Conservation (phyloP, 805 yeast genomes). For the Candida awuae region DNA sequence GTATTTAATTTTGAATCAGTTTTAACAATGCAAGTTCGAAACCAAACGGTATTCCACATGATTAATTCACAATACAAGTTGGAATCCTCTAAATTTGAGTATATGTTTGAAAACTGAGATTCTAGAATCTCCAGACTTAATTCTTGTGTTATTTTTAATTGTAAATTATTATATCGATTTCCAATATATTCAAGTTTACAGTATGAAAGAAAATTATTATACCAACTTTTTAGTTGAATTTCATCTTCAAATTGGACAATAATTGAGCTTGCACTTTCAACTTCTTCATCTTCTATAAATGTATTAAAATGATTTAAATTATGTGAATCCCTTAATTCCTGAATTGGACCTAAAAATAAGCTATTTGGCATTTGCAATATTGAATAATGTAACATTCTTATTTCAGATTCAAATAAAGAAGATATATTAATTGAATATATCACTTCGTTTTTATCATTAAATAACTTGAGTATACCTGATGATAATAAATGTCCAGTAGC, state of each 20-base stretch:
- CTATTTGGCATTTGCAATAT: constrained; percentile 52
- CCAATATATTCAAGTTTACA: not conserved
- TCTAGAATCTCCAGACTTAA: constrained; percentile 57
- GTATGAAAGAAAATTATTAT: not conserved
- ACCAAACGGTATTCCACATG: constrained; percentile 71
- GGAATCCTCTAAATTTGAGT: constrained; percentile 1
- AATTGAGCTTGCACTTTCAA: not conserved
- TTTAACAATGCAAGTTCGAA: constrained; percentile 60
- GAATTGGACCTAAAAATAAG: constrained; percentile 49
- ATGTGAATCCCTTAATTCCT: constrained; percentile 42
- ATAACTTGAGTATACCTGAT: constrained; percentile 52
- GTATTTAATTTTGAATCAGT: constrained; percentile 38
- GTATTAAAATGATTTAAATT: constrained; percentile 13
- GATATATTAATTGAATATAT: constrained; percentile 53
- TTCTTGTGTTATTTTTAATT: constrained; percentile 26
- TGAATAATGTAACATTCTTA: constrained; percentile 56
- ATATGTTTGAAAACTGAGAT: constrained; percentile 39
- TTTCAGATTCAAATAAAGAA: constrained; percentile 47
- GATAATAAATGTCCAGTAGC: constrained; percentile 64
- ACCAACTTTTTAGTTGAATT: not conserved
- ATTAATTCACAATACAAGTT: constrained; percentile 59
- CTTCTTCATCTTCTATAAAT: not conserved
- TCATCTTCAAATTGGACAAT: not conserved
- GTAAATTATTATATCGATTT: constrained; percentile 7
- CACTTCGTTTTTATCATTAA: constrained; percentile 54